These are phyloP conservation scores for Mycena sp. DNA, from an alignment of 1,284 basidiomycete species.

Conservation along the genomic window DNA sequence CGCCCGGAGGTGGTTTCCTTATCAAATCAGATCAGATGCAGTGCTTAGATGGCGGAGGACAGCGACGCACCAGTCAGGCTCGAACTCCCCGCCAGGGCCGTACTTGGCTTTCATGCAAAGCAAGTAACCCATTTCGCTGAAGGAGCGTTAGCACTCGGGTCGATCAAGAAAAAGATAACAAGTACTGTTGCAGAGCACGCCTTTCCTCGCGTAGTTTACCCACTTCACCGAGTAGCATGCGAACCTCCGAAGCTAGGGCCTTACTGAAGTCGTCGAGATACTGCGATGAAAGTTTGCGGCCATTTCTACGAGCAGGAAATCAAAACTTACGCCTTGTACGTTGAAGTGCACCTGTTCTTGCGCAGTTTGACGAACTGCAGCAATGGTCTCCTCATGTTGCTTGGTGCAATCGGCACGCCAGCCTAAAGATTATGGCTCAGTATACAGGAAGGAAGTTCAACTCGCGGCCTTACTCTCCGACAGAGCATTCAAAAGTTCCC, in stretches of 20 bases:
- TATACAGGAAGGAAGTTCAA: background rate
- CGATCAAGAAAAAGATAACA: constrained; percentile 27
- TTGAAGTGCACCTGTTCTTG: constrained; percentile 80
- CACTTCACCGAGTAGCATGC: constrained; percentile 79
- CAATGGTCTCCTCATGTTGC: constrained; percentile 71
- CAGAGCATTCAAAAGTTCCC: constrained; percentile 57
- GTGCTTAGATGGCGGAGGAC: constrained; percentile 13
- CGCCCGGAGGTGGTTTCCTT: constrained; percentile 60
- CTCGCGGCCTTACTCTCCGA: constrained; percentile 57
- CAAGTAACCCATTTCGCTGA: constrained; percentile 74
- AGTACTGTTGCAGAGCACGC: constrained; percentile 76
- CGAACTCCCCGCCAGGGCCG: constrained; percentile 79
- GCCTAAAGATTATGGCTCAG: constrained; percentile 45
- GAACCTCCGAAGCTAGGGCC: constrained; percentile 79
- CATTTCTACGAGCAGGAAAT: background rate
- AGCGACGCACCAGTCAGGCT: constrained; percentile 68
- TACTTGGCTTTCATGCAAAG: constrained; percentile 75
- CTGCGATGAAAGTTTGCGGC: constrained; percentile 40
- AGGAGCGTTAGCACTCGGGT: constrained; percentile 9
- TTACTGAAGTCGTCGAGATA: constrained; percentile 86
- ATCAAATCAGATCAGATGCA: constrained; percentile 6
- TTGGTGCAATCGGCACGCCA: constrained; percentile 69
- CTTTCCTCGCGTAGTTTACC: constrained; percentile 80
- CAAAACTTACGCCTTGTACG: constrained; percentile 71
- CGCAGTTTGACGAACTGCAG: constrained; percentile 69